phyloP scores from a whole-genome alignment of 2,329 filamentous ascomycete genomes.

The Immersiporthe knoxdaviesiana region DNA sequence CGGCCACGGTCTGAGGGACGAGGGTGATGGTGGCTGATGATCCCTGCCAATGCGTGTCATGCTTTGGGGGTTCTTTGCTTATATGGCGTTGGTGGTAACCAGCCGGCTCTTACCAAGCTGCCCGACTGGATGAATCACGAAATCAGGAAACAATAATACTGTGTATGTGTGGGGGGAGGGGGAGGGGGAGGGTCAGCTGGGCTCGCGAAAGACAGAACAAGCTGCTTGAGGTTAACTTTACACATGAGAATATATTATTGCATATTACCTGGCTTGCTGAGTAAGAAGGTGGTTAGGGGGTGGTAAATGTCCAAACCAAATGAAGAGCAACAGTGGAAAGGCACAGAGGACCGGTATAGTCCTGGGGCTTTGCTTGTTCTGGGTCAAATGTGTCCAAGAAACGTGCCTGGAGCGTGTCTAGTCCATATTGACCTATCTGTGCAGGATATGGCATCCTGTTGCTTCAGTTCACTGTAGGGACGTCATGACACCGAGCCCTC shows the following conservation, averaged over 20 bases:
- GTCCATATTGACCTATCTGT: neutral
- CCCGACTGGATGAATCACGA: neutral
- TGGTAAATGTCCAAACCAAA: neutral
- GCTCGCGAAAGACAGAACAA: neutral
- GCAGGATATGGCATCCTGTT: neutral
- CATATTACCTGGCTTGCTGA: neutral
- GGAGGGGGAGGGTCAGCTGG: neutral
- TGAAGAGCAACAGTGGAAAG: neutral
- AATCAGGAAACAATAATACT: neutral
- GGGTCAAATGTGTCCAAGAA: too few species aligned
- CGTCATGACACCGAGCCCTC: constrained; percentile 17
- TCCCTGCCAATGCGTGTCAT: neutral
- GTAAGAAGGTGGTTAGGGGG: neutral
- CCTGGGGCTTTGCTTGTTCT: neutral
- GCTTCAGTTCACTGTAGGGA: neutral
- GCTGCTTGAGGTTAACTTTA: neutral
- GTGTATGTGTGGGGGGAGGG: neutral
- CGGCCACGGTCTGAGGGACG: constrained; percentile 20
- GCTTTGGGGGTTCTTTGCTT: neutral
- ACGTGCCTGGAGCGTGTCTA: too few species aligned
- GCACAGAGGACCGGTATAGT: neutral
- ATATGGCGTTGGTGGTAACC: neutral
- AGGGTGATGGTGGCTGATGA: neutral
- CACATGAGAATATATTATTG: neutral
- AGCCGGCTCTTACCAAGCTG: too few species aligned